Conservation (phyloP, 768 basidiomycete genomes). For the Tricholoma matsutake region DNA sequence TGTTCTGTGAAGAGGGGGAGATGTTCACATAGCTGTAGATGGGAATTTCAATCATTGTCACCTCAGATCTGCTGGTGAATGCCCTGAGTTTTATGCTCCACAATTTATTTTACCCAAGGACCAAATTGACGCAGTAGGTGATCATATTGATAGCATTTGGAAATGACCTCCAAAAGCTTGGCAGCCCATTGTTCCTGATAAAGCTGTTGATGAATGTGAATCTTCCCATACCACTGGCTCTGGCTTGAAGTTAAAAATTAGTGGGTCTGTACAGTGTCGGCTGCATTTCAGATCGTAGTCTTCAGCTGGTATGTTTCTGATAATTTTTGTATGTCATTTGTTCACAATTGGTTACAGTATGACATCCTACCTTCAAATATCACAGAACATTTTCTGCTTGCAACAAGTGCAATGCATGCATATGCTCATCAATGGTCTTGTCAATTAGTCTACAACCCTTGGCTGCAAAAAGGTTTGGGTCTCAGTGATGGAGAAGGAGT, state of each 20-base stretch:
- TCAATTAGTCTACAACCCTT: slow-evolving; percentile 31
- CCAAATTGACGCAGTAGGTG: slow-evolving; percentile 31
- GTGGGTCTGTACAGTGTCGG: slow-evolving; percentile 31
- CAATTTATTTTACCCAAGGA: slow-evolving; percentile 31
- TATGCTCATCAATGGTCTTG: slow-evolving; percentile 38
- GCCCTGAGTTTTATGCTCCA: slow-evolving; percentile 29
- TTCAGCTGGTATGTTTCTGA: slow-evolving; percentile 22
- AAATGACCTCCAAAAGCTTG: slow-evolving; percentile 11
- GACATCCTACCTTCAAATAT: slow-evolving; percentile 22
- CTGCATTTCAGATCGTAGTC: slow-evolving; percentile 30
- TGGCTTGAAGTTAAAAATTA: slow-evolving; percentile 20
- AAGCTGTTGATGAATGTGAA: slow-evolving; percentile 34
- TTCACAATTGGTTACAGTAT: slow-evolving; percentile 15
- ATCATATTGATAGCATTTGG: slow-evolving; percentile 18
- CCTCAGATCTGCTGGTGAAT: slow-evolving; percentile 24
- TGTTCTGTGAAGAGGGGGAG: slow-evolving; percentile 25
- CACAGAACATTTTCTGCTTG: slow-evolving; percentile 21
- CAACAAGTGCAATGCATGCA: slow-evolving; percentile 35
- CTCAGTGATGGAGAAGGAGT: too few relatives aligned
- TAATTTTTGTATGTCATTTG: neutral
- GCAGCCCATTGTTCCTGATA: slow-evolving; percentile 24
- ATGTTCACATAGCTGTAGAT: slow-evolving; percentile 35
- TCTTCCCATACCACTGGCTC: slow-evolving; percentile 28
- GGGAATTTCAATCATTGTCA: slow-evolving; percentile 41
- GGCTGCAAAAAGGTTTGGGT: slow-evolving; percentile 24